phyloP scores from a whole-genome alignment of 2,329 filamentous ascomycete genomes.

The Helminthosporium solani region DNA sequence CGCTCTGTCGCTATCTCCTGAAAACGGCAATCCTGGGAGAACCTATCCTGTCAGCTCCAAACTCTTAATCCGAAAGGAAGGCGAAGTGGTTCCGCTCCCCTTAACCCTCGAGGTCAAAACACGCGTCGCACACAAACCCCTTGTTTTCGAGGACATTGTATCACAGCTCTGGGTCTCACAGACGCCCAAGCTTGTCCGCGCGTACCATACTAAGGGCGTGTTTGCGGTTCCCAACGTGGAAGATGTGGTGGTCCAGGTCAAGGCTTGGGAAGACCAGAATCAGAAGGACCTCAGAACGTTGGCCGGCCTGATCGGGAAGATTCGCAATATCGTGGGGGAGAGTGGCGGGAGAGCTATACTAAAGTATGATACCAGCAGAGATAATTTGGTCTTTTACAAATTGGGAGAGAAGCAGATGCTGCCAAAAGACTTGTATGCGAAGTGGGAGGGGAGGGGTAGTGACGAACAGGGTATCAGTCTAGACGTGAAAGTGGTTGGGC shows the following conservation, averaged over 20 bases:
- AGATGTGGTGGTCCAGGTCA: constrained; percentile 12
- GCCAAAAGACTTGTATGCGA: constrained; percentile 17
- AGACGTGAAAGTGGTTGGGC: constrained; percentile 4
- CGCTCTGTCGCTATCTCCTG: constrained; percentile 8
- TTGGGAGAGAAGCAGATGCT: constrained; percentile 7
- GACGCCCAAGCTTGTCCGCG: constrained; percentile 51
- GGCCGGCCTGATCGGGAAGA: constrained; percentile 13
- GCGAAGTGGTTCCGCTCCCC: constrained; percentile 14
- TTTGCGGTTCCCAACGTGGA: constrained; percentile 29
- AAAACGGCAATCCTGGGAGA: constrained; percentile 1
- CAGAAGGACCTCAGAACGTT: constrained; percentile 5
- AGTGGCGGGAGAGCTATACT: constrained; percentile 12
- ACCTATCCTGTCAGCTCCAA: constrained; percentile 6
- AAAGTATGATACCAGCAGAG: constrained; percentile 12
- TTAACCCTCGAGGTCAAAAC: constrained; percentile 52
- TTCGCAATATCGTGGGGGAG: constrained; percentile 10
- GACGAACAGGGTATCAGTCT: constrained; percentile 4
- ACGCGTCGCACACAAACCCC: constrained; percentile 32
- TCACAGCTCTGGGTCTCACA: constrained; percentile 51
- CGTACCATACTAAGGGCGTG: constrained; percentile 43
- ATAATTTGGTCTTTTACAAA: constrained; percentile 8
- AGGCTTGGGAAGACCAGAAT: constrained; percentile 18
- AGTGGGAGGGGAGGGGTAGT: constrained; percentile 23
- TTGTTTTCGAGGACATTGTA: constrained; percentile 41
- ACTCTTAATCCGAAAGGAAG: constrained; percentile 31